phyloP scores from a whole-genome alignment of 306 rosid genomes.

The Acacia confusa region DNA sequence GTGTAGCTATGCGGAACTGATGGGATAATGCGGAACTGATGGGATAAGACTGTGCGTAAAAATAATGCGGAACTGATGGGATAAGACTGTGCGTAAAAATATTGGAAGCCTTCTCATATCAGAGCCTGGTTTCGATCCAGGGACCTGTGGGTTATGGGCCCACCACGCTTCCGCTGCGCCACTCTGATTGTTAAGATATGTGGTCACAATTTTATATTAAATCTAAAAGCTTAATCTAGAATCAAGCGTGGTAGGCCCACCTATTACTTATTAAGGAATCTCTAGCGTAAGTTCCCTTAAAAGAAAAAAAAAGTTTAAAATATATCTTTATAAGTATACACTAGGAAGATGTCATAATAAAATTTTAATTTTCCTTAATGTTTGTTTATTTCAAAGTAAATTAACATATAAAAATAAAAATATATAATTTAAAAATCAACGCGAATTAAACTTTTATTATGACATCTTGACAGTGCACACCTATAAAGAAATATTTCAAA shows the following conservation, averaged over 20 bases:
- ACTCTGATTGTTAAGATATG: neutral
- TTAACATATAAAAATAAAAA: neutral
- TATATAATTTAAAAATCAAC: neutral
- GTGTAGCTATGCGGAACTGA: neutral
- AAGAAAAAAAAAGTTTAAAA: neutral
- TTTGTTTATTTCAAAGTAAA: neutral
- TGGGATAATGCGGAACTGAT: no score
- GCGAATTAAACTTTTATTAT: no score
- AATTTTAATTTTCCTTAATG: neutral
- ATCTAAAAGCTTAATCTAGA: no score
- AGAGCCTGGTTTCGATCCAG: constrained; percentile 67
- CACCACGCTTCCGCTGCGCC: constrained; percentile 72
- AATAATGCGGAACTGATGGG: neutral
- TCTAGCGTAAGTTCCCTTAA: neutral
- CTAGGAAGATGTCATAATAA: neutral
- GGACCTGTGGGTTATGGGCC: constrained; percentile 74
- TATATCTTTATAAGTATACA: neutral
- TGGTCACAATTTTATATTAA: no score
- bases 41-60: neutral
- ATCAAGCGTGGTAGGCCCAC: no score
- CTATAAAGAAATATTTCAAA: no score
- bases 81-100: no score
- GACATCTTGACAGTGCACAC: no score
- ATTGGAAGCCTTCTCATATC: constrained; percentile 35
- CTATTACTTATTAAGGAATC: neutral